A percentile compares a stretch with the other conserved stretches of the same genome.
phyloP scores from a whole-genome alignment of 129 eudicot genomes.

The Centella asiatica region DNA sequence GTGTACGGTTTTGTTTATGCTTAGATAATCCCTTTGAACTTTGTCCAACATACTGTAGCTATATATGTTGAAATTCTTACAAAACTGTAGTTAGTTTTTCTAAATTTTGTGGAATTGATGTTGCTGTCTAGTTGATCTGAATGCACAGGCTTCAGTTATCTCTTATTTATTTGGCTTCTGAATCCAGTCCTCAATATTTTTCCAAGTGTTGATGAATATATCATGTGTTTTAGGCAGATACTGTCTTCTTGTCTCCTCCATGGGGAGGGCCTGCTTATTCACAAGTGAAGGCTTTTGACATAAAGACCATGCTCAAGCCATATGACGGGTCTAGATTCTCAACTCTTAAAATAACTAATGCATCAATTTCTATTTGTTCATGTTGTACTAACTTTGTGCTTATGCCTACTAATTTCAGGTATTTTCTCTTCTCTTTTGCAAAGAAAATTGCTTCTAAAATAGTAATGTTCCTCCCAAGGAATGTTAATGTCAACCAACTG shows the following conservation, averaged over 20 bases:
- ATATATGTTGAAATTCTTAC: not conserved
- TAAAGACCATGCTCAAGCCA: constrained; percentile 82
- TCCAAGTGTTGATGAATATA: constrained; percentile 7
- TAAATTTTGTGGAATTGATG: too few species aligned
- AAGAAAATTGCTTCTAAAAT: constrained; percentile 53
- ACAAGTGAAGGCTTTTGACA: constrained; percentile 56
- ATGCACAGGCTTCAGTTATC: not conserved
- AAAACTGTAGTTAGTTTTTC: not conserved
- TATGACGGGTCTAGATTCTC: constrained; percentile 44
- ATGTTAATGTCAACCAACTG: constrained; percentile 61
- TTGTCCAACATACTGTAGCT: not conserved
- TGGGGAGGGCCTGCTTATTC: constrained; percentile 97
- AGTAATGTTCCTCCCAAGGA: constrained; percentile 96
- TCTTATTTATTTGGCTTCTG: not conserved
- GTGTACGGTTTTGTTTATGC: too few species aligned
- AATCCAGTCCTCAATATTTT: not conserved
- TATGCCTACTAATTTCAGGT: constrained; percentile 28
- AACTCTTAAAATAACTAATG: not conserved
- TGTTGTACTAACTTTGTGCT: constrained; percentile 2
- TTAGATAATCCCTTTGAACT: not conserved
- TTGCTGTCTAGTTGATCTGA: too few species aligned
- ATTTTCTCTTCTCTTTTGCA: constrained; percentile 57
- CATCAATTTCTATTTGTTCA: not conserved
- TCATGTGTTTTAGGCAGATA: constrained; percentile 54
- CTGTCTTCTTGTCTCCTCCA: constrained; percentile 81